Evolutionary conservation across 2,329 filamentous ascomycete species (phyloP).

Genomic region (Penicillium oxalicum): DNA sequence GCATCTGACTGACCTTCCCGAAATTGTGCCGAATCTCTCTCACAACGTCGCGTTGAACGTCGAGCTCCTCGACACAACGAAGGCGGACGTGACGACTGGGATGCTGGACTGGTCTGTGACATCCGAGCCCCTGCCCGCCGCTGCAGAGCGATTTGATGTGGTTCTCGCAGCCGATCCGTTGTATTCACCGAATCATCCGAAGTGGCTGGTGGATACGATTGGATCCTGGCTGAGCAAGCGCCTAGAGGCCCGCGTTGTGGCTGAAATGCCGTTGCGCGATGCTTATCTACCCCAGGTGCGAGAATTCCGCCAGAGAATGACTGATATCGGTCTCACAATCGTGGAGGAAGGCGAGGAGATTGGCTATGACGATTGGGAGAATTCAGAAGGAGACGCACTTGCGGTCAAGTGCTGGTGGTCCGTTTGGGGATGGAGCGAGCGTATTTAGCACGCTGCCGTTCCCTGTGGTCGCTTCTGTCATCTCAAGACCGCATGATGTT

Average conservation of each 20-base stretch:
- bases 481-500: slow-evolving; percentile 16
- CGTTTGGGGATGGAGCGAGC: slow-evolving; percentile 41
- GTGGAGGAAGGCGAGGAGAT: slow-evolving; percentile 46
- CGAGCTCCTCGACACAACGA: slow-evolving; percentile 48
- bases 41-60: slow-evolving; percentile 65
- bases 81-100: slow-evolving; percentile 56
- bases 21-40: slow-evolving; percentile 76
- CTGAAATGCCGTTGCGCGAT: slow-evolving; percentile 77
- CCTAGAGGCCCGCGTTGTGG: slow-evolving; percentile 58
- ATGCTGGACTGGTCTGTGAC: slow-evolving; percentile 64
- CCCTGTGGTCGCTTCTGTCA: not conserved
- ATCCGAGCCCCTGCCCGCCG: slow-evolving; percentile 23
- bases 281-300: slow-evolving; percentile 57
- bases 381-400: slow-evolving; percentile 35
- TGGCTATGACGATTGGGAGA: slow-evolving; percentile 46
- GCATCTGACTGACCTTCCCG: slow-evolving; percentile 72
- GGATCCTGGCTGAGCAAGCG: slow-evolving; percentile 57
- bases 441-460: slow-evolving; percentile 17
- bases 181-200: slow-evolving; percentile 78
- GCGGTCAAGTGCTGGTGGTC: slow-evolving; percentile 46
- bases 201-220: slow-evolving; percentile 66
- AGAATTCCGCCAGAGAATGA: slow-evolving; percentile 59
- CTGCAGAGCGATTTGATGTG: slow-evolving; percentile 48
- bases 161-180: slow-evolving; percentile 81
- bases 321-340: slow-evolving; percentile 45